Percentiles rank a stretch among this genome's conserved stretches.
Evolutionary conservation across 192 early-diverging fungal genomes (phyloP).

Genomic region (Mortierella antarctica): DNA sequence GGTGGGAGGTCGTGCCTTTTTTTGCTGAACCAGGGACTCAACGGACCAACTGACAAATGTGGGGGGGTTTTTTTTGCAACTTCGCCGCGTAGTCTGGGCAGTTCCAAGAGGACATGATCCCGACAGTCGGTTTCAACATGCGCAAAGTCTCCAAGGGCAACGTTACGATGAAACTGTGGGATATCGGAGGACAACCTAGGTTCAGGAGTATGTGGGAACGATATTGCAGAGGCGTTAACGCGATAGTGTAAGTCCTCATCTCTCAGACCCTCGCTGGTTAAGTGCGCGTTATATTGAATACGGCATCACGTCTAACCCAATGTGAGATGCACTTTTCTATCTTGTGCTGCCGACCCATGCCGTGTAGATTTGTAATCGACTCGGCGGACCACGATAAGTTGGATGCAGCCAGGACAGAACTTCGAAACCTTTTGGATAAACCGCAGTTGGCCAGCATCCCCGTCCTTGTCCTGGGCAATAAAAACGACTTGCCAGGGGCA

Average conservation of each 20-base stretch:
- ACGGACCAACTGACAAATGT: neutral
- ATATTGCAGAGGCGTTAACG: constrained; percentile 93
- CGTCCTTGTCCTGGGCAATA: constrained; percentile 97
- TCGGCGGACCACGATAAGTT: constrained; percentile 95
- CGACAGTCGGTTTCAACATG: constrained; percentile 99
- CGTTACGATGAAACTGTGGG: constrained; percentile 99
- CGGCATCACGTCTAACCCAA: too few species aligned
- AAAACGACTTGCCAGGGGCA: constrained; percentile 95
- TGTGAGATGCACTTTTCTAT: neutral
- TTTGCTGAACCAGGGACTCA: neutral
- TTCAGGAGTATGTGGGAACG: constrained; percentile 98
- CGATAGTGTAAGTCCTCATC: constrained; percentile 84
- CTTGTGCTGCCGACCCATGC: neutral
- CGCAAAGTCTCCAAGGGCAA: constrained; percentile 92
- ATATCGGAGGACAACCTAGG: constrained; percentile 97
- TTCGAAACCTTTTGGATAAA: constrained; percentile 92
- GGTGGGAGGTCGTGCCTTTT: neutral
- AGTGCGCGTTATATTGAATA: neutral
- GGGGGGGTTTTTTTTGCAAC: neutral
- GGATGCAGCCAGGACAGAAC: constrained; percentile 91
- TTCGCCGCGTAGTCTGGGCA: constrained; percentile 67
- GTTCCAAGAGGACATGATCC: constrained; percentile 91
- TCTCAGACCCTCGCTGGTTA: neutral
- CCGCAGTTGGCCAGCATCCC: constrained; percentile 94
- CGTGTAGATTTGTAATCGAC: constrained; percentile 91